Conservation (phyloP, 805 yeast genomes). For the Myxozyma nipponensis region DNA sequence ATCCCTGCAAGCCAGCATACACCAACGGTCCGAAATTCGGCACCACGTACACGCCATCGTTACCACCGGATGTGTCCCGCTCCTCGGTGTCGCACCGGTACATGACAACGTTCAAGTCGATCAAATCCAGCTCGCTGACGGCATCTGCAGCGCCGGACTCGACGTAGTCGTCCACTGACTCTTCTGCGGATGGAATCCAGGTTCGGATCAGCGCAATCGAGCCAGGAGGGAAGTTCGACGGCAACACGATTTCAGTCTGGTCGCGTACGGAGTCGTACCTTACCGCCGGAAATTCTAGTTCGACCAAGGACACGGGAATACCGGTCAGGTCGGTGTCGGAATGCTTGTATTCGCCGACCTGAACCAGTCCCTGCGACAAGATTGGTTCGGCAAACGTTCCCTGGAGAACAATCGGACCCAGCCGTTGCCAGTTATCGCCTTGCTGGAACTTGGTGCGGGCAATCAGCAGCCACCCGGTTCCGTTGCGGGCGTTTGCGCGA, state of each 20-base stretch:
- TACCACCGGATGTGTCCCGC: conserved; percentile 69
- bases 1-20: conserved; percentile 92
- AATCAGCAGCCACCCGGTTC: conserved; percentile 82
- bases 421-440: conserved; percentile 32
- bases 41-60: conserved; percentile 66
- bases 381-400: conserved; percentile 43
- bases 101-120: conserved; percentile 69
- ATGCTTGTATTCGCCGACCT: conserved; percentile 47
- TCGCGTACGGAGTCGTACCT: conserved; percentile 42
- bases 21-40: conserved; percentile 72
- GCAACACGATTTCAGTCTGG: conserved; percentile 54
- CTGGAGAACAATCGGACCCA: conserved; percentile 35
- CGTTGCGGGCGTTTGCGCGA: conserved; percentile 75
- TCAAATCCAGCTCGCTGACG: conserved; percentile 53
- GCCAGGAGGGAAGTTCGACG: conserved; percentile 76
- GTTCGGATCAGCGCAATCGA: conserved; percentile 83
- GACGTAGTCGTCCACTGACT: conserved; percentile 59
- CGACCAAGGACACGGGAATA: conserved; percentile 60
- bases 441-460: conserved; percentile 77
- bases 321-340: conserved; percentile 49
- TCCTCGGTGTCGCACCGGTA: conserved; percentile 86
- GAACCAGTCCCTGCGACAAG: conserved; percentile 55
- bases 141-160: conserved; percentile 70
- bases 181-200: conserved; percentile 60
- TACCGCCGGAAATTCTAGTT: conserved; percentile 50